Evolutionary conservation across 257 asterid species (phyloP).

Genomic region (Solanum etuberosum): DNA sequence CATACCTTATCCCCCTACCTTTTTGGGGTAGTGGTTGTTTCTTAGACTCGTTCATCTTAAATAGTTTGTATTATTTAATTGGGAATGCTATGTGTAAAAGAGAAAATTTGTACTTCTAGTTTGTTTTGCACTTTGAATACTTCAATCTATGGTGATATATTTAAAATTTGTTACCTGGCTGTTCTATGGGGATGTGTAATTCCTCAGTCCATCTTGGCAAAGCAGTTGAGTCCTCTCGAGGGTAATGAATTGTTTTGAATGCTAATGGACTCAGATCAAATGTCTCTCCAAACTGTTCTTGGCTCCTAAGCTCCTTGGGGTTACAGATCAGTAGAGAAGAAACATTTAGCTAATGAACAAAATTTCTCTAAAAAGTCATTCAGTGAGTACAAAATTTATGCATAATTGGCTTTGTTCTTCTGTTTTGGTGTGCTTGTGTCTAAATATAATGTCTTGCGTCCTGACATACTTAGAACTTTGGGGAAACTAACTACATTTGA

Average conservation of each 20-base stretch:
- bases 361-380: not conserved
- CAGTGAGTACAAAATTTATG: not conserved
- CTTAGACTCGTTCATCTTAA: not conserved
- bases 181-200: not conserved
- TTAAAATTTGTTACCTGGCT: not conserved
- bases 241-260: constrained; percentile 48
- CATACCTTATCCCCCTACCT: not conserved
- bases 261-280: constrained; percentile 43
- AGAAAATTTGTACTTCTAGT: not conserved
- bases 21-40: not conserved
- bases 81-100: not conserved
- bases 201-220: constrained; percentile 53
- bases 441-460: not conserved
- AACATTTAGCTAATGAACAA: no score
- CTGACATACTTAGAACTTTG: not conserved
- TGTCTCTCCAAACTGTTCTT: constrained; percentile 33
- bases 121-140: not conserved
- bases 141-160: not conserved
- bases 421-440: not conserved
- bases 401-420: not conserved
- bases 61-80: not conserved
- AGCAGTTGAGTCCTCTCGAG: constrained; percentile 17
- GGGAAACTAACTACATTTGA: not conserved
- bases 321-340: constrained; percentile 42
- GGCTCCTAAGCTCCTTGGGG: constrained; percentile 23